Evolutionary conservation across 2,329 filamentous ascomycete species (phyloP).

Genomic region (Magnaporthiopsis rhizophila): DNA sequence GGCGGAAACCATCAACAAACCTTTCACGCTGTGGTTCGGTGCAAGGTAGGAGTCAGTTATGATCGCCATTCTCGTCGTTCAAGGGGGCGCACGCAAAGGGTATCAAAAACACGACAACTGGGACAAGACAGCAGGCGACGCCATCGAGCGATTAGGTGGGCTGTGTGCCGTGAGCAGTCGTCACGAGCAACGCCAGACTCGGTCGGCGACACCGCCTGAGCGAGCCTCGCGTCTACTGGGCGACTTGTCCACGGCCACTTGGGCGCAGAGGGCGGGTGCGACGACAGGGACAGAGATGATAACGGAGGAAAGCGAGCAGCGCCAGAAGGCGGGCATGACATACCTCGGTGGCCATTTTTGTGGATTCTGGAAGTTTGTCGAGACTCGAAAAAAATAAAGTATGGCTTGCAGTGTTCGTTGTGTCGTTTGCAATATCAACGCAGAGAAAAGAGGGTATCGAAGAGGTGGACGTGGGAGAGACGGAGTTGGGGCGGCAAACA

Average conservation of each 20-base stretch:
- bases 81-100: no score
- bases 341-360: slow-evolving; percentile 9
- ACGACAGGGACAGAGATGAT: slow-evolving; percentile 4
- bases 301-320: no score
- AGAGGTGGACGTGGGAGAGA: slow-evolving; percentile 2
- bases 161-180: no score
- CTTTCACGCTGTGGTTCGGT: slow-evolving; percentile 54
- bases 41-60: slow-evolving; percentile 28
- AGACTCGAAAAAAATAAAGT: background rate
- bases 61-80: slow-evolving; percentile 1
- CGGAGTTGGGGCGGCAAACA: slow-evolving; percentile 1
- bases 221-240: background rate
- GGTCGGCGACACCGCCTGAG: no score
- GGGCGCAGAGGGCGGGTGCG: background rate
- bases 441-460: slow-evolving; percentile 8
- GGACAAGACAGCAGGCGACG: no score
- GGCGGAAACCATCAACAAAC: slow-evolving; percentile 34
- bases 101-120: no score
- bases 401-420: background rate
- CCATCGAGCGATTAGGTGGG: no score
- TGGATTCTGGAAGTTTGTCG: background rate
- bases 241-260: background rate
- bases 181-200: no score
- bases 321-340: slow-evolving; percentile 14
- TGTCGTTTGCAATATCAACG: slow-evolving; percentile 2